Base-by-base conservation (phyloP, 1,284 basidiomycete species). In the Laetiporus sulphureus region DNA sequence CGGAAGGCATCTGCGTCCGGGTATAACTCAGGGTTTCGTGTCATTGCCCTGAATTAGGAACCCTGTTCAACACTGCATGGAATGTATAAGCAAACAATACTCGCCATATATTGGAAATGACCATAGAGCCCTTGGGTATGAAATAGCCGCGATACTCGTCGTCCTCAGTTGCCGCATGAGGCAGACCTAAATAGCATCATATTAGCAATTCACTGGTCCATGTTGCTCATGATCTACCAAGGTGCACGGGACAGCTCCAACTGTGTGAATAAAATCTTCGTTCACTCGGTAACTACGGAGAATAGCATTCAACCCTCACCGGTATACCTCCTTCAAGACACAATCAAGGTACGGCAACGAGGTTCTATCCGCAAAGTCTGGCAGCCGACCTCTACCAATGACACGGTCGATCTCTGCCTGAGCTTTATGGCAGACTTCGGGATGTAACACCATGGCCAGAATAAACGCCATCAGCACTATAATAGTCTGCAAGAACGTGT, bases 361-460 rank as follows among this genome's bases (percentile, higher is more conserved):
- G 15, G 63, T 58, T 41, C 70, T 60, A 56, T 78, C 75, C 13
- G 69, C 63, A 33, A 71, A 52, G 27, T 56, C 67, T n/a, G 73
- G 72, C 21, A 78, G 62, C 15, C 71, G 61, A 34, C 63, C 57
- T 20, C 36, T 51, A 15, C 75, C 73, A 42, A 74, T 57, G 3
- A 76, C 69, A 2, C 36, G 29, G 18, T 36, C 36, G 13, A 39
- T 24, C 23, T 29, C 25, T 4, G 11, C 27, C 12, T 77, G 76
- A 3, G 70, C 70, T 55, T 71, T 73, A 51, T 56, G 58, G 47
- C 71, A 66, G 2, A 69, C 69, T 4, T 69, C 59, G 2, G 77
- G 77, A 54, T 75, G 59, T 32, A 70, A 58, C 24, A 69, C 58
- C 72, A 77, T 74, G 4, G 71, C 67, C 15, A 76, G 61, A 16